Percentiles rank a stretch among this genome's conserved stretches.
phyloP scores from a whole-genome alignment of 1,139 yeast species.

The Magnusiomyces suaveolens region DNA sequence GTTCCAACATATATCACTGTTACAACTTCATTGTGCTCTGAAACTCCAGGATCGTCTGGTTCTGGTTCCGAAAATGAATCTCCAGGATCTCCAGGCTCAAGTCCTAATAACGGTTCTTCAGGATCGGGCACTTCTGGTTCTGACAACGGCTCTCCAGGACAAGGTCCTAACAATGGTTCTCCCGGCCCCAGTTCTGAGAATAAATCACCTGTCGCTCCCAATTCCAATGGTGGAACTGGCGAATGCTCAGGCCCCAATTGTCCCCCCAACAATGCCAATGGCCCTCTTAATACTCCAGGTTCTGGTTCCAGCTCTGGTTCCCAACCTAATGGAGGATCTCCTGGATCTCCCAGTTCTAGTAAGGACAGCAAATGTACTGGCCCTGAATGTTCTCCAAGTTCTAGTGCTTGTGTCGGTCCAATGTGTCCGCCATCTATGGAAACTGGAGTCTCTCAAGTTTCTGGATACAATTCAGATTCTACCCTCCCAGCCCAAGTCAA shows the following conservation, averaged over 20 bases:
- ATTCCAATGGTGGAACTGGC: neutral
- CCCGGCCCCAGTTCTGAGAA: neutral
- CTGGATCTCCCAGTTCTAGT: constrained; percentile 2
- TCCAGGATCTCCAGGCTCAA: neutral
- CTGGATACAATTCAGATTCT: neutral
- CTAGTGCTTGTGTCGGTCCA: constrained; percentile 1
- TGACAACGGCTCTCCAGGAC: neutral
- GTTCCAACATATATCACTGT: neutral
- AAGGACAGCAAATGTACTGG: constrained; percentile 4
- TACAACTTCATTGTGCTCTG: neutral
- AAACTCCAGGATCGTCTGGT: too few relatives aligned
- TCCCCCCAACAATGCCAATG: neutral
- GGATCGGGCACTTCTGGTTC: neutral
- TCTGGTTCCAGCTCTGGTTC: constrained; percentile 1
- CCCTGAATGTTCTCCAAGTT: constrained; percentile 1
- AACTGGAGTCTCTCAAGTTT: neutral
- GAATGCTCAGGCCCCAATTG: neutral
- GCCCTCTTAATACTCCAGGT: neutral
- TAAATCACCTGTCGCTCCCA: neutral
- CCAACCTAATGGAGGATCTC: constrained; percentile 2
- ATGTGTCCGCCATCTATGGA: neutral
- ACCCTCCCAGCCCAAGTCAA: constrained; percentile 5
- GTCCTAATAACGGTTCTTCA: neutral
- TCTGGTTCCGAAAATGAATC: neutral
- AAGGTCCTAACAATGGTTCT: neutral